Evolutionary conservation across 768 basidiomycete genomes (phyloP), one percentile per base, ranked within the genome.

Genomic region (Trametes maxima): DNA sequence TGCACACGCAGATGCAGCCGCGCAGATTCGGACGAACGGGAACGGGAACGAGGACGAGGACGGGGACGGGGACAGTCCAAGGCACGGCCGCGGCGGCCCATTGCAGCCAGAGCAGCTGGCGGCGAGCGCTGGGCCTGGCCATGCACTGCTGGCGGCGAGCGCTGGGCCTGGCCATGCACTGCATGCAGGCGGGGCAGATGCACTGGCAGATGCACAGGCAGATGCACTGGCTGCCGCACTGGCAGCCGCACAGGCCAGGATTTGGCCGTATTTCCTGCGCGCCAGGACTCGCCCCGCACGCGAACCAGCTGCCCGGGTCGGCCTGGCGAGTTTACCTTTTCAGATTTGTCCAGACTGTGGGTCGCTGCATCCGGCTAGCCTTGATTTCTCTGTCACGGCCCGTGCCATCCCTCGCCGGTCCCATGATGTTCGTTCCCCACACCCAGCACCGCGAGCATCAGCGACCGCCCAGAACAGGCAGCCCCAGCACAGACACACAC

Each of bases 291-390:
- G n/a, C 43, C 21, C 45, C 21, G 45, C 45, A 14, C 43, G 13
- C 8, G n/a, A 17, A 17, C 43, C 11, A 40, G 36, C 35, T 19
- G 69, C 69, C 62, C 62, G 67, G 62, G 60, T 73, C 71, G 67
- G 68, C 71, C 62, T 57, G 54, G 60, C 64, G 42, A 54, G 71
- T 71, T 79, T 79, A 72, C 74, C 76, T 75, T 76, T 79, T 79
- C 72, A 67, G 73, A 74, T 75, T 66, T 71, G 73, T 70, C 76
- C 80, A 79, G 77, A 79, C 78, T 80, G 77, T 76, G 74, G 76
- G 70, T 73, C 78, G 74, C 79, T 77, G 70, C 71, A 75, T 82
- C 77, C 79, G 78, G 79, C 77, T 82, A 78, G 78, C 69, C 75
- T 74, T 52, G 59, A 66, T 62, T 52, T 49, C 47, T 44, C 40